phyloP scores from a whole-genome alignment of 768 basidiomycete genomes.

The Termitomyces sp. region DNA sequence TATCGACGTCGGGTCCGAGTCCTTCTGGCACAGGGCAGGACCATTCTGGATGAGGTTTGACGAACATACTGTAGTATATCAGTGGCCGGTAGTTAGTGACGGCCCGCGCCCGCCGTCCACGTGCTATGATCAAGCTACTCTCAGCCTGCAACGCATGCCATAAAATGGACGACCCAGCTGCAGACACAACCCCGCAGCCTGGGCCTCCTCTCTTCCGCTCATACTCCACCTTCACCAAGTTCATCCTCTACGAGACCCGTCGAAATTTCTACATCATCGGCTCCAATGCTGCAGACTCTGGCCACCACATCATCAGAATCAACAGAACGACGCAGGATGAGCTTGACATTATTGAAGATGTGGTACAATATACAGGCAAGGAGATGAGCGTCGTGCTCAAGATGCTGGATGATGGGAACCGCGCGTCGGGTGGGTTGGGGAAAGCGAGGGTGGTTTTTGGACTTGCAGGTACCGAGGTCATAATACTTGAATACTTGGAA shows the following conservation, averaged over 20 bases:
- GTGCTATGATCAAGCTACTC: background rate
- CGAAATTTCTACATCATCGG: slow-evolving; percentile 90
- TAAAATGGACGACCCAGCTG: slow-evolving; percentile 1
- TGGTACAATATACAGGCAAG: slow-evolving; percentile 81
- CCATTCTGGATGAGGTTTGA: too few species aligned
- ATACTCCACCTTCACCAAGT: slow-evolving; percentile 66
- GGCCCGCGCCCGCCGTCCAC: too few species aligned
- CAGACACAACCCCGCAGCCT: background rate
- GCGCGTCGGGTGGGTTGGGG: slow-evolving; percentile 81
- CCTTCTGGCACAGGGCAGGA: too few species aligned
- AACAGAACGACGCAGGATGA: slow-evolving; percentile 81
- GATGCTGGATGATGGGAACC: slow-evolving; percentile 96
- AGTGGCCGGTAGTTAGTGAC: too few species aligned
- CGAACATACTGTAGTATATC: too few species aligned
- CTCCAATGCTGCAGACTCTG: slow-evolving; percentile 83
- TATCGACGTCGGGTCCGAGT: too few species aligned
- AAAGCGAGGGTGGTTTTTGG: slow-evolving; percentile 80
- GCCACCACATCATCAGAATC: slow-evolving; percentile 91
- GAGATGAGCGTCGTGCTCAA: slow-evolving; percentile 90
- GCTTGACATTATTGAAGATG: slow-evolving; percentile 81
- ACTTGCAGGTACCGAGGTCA: slow-evolving; percentile 58
- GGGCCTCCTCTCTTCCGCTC: background rate
- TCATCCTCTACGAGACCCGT: slow-evolving; percentile 91
- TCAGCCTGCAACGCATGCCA: background rate
- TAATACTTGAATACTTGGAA: background rate